Conservation (phyloP, 345 rosid genomes). For the Dovyalis caffra region DNA sequence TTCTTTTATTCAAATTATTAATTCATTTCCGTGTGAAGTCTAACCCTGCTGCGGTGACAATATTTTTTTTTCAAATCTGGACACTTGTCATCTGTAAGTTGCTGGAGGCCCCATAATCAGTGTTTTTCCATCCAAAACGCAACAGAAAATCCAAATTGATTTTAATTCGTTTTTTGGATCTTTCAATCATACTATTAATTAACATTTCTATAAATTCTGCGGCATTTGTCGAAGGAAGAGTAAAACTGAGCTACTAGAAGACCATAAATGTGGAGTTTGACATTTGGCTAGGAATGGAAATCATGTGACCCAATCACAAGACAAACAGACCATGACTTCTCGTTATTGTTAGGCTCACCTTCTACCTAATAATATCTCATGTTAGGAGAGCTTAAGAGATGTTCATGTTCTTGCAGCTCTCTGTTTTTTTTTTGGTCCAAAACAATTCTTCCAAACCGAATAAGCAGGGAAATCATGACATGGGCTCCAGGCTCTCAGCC, state of each 20-base stretch:
- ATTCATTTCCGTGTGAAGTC: neutral
- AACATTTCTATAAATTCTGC: too few species aligned
- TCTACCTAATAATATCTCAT: neutral
- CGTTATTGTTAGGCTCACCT: slow-evolving; percentile 2
- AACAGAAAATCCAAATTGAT: neutral
- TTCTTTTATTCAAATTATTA: neutral
- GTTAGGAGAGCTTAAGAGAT: too few species aligned
- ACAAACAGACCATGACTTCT: neutral
- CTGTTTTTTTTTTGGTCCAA: too few species aligned
- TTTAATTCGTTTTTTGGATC: neutral
- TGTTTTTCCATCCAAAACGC: neutral
- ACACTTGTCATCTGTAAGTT: neutral
- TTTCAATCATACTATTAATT: neutral
- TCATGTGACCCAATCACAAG: too few species aligned
- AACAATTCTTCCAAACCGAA: too few species aligned
- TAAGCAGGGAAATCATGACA: too few species aligned
- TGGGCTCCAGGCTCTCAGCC: too few species aligned
- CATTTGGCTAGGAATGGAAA: too few species aligned
- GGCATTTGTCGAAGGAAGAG: too few species aligned
- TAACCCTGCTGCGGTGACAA: neutral
- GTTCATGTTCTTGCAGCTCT: too few species aligned
- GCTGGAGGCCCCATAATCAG: neutral
- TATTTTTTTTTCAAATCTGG: neutral
- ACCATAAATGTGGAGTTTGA: too few species aligned
- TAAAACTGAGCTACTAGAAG: too few species aligned